phyloP scores from a whole-genome alignment of 1,284 basidiomycete species.

The Takashimella tepidaria region DNA sequence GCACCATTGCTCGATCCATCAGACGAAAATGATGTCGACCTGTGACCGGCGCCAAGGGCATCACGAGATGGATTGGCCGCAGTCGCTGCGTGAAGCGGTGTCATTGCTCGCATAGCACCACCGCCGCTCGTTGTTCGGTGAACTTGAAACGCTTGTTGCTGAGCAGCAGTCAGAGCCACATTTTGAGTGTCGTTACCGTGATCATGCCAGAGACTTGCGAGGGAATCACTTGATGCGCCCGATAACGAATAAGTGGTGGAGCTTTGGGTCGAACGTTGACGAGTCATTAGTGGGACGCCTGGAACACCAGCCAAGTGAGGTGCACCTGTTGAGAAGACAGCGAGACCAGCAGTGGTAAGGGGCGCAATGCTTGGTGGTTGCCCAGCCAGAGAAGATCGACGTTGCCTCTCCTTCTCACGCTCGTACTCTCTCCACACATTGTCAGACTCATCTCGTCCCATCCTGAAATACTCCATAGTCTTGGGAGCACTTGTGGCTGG shows the following conservation, averaged over 20 bases:
- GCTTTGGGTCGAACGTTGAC: conserved; percentile 11
- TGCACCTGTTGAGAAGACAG: conserved; percentile 2
- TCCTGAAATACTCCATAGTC: conserved; percentile 35
- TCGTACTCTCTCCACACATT: conserved; percentile 36
- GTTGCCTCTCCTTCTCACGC: conserved; percentile 28
- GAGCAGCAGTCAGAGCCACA: neutral
- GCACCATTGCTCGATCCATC: conserved; percentile 14
- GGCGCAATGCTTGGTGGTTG: conserved; percentile 1
- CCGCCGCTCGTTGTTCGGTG: conserved; percentile 17
- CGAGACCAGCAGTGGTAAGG: neutral
- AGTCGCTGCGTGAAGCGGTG: conserved; percentile 15
- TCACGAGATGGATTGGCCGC: neutral
- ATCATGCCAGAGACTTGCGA: conserved; percentile 26
- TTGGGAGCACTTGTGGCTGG: conserved; percentile 21
- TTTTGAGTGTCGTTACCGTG: conserved; percentile 12
- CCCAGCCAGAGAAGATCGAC: conserved; percentile 27
- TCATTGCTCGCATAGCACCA: conserved; percentile 27
- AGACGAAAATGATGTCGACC: conserved; percentile 17
- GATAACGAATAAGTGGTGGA: conserved; percentile 6
- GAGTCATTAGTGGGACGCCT: conserved; percentile 8
- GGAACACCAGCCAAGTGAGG: neutral
- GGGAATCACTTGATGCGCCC: conserved; percentile 22
- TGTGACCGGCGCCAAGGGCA: conserved; percentile 1
- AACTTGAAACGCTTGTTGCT: neutral
- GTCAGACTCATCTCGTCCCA: conserved; percentile 33